phyloP scores from a whole-genome alignment of 164 flowering plant genomes.

The Chimonanthus salicifolius region DNA sequence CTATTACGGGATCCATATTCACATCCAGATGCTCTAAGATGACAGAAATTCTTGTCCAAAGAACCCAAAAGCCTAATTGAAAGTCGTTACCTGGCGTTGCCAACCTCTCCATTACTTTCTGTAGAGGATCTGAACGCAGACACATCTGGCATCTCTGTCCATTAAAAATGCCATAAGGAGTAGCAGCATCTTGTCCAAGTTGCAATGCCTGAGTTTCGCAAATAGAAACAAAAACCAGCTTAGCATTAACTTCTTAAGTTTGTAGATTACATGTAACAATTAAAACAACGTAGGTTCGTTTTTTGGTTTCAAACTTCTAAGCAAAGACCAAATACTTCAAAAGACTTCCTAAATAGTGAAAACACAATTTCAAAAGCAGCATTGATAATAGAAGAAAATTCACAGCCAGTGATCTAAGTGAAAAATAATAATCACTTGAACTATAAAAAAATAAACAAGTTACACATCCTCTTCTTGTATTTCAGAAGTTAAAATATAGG shows the following conservation, averaged over 20 bases:
- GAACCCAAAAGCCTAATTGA: not conserved
- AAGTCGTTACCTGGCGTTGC: conserved; percentile 58
- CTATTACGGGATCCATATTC: too few species aligned
- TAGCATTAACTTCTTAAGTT: not conserved
- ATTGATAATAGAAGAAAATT: not conserved
- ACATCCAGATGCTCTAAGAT: not conserved
- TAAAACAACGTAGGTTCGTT: not conserved
- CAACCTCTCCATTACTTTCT: conserved; percentile 85
- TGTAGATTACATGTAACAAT: not conserved
- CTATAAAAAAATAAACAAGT: too few species aligned
- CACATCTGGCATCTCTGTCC: conserved; percentile 93
- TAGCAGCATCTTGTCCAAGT: conserved; percentile 62
- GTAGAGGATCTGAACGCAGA: conserved; percentile 75
- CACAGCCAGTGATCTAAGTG: not conserved
- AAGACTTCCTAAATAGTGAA: not conserved
- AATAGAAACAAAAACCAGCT: not conserved
- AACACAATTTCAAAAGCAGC: not conserved
- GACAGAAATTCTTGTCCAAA: not conserved
- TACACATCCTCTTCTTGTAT: not conserved
- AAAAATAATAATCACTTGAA: not conserved
- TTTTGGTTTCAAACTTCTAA: not conserved
- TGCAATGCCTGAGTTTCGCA: conserved; percentile 59
- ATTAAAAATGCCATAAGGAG: conserved; percentile 44
- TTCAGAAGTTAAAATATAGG: not conserved
- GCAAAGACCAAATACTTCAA: not conserved